Evolutionary conservation across 2,329 filamentous ascomycete species (phyloP), one percentile per base, ranked within the genome.

Genomic region (Diaporthe vexans): DNA sequence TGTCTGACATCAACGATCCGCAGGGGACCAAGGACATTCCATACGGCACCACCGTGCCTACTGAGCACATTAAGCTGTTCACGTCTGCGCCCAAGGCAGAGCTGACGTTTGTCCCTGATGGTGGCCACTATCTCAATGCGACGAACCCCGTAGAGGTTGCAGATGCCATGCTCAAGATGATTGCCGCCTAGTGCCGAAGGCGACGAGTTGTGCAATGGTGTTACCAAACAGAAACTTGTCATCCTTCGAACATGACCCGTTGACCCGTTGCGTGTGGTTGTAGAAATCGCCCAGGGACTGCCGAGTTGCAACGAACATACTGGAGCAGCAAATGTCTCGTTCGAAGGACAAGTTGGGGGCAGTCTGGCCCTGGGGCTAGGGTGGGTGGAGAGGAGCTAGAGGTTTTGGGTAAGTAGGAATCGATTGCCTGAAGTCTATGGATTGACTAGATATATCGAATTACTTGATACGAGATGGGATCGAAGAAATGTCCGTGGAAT

Each of bases 1-100:
- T 21, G 37, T 13, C 69, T 72, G 46, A 61, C 35, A 33, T 70
- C 5, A 21, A 9, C 21, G 10, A 13, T 35, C 9, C 10, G 2
- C 19, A 88, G 87, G 87, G 87, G 21, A 84, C 84, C 3, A 81
- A 82, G 3, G 88, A 89, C 76, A 81, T 81, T 0, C 84, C 86
- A 0, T 89, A 84, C 76, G 81, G 84, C 5, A 79, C 79, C 1
- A 78, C 75, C 3, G 78, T 87, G 24, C 84, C 86, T 0, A 76
- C 79, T 13, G 86, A 89, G 78, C 86, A 90, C 37, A 88, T 89
- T 76, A 84, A 88, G 79, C 79, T 88, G 10, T 89, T 90, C 76
- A 87, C 84, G 0, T 81, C 81, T 0, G 83, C 87, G 4, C 81
- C 82, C 11, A 85, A 87, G 76, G 84, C 84, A 8, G 86, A 83